A percentile compares a stretch with the other conserved stretches of the same genome.
Conservation (phyloP, 768 basidiomycete genomes). For the Agaricus bisporus region DNA sequence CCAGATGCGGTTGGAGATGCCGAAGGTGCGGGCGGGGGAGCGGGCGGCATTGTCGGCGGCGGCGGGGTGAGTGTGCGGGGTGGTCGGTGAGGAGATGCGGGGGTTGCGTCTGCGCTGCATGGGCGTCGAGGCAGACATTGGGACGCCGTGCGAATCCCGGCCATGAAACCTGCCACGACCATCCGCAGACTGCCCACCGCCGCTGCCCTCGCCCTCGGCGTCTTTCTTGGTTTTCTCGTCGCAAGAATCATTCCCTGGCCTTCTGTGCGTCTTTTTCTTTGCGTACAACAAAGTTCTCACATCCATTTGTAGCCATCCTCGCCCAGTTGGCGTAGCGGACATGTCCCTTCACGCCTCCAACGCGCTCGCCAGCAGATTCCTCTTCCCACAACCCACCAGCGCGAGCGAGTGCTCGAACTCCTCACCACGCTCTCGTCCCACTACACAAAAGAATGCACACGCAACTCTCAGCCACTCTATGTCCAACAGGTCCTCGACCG, state of each 20-base stretch:
- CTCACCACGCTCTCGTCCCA: constrained; percentile 85
- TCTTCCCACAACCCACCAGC: constrained; percentile 78
- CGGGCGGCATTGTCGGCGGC: constrained; percentile 47
- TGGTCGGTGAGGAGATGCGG: constrained; percentile 43
- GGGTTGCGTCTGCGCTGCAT: constrained; percentile 39
- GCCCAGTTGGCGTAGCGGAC: constrained; percentile 49
- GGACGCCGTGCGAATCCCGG: too few relatives aligned
- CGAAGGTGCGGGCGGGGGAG: constrained; percentile 50
- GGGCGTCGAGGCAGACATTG: constrained; percentile 56
- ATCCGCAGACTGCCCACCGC: constrained; percentile 47
- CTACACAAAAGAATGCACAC: constrained; percentile 90
- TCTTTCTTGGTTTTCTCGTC: constrained; percentile 55
- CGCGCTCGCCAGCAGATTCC: constrained; percentile 58
- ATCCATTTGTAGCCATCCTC: constrained; percentile 23
- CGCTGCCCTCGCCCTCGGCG: constrained; percentile 51
- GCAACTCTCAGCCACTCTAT: constrained; percentile 80
- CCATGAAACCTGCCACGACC: background rate
- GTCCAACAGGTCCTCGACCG: constrained; percentile 79
- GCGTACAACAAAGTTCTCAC: background rate
- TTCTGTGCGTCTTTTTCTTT: constrained; percentile 19
- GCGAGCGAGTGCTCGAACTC: constrained; percentile 79
- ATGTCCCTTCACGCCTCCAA: constrained; percentile 43
- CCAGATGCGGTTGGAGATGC: constrained; percentile 68
- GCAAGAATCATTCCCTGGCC: constrained; percentile 45
- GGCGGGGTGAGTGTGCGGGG: constrained; percentile 31